Conservation (phyloP, 805 yeast species). For the Jamesozyma piceae region DNA sequence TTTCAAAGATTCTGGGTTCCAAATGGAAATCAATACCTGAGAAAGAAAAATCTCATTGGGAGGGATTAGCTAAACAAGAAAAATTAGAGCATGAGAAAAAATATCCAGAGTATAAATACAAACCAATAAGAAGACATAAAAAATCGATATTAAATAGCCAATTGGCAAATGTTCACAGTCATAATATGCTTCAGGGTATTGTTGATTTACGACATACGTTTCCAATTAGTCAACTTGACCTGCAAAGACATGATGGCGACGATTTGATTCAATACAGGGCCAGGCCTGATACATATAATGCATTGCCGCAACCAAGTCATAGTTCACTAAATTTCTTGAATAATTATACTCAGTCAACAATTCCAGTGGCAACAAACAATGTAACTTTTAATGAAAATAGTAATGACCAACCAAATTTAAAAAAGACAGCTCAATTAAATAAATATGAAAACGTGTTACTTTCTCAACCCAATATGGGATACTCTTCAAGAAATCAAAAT, state of each 20-base stretch:
- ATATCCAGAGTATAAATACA: conserved; percentile 81
- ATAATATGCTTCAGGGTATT: no score
- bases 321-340: not conserved
- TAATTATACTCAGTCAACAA: not conserved
- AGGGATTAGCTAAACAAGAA: conserved; percentile 70
- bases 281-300: not conserved
- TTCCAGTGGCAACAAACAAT: not conserved
- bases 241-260: no score
- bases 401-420: not conserved
- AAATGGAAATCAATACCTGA: conserved; percentile 35
- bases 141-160: conserved; percentile 9
- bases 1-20: conserved; percentile 50
- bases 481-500: not conserved
- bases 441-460: no score
- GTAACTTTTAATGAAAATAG: not conserved
- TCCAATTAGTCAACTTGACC: no score
- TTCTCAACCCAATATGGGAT: not conserved
- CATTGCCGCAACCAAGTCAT: not conserved
- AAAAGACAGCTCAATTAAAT: not conserved
- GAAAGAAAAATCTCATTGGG: conserved; percentile 72
- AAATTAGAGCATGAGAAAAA: conserved; percentile 72
- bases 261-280: no score
- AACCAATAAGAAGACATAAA: conserved; percentile 36
- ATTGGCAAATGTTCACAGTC: no score
- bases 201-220: no score